A percentile compares a stretch with the other conserved stretches of the same genome.
Evolutionary conservation across 2,329 filamentous ascomycete genomes (phyloP).

Genomic region (Microcyclosporella mali): DNA sequence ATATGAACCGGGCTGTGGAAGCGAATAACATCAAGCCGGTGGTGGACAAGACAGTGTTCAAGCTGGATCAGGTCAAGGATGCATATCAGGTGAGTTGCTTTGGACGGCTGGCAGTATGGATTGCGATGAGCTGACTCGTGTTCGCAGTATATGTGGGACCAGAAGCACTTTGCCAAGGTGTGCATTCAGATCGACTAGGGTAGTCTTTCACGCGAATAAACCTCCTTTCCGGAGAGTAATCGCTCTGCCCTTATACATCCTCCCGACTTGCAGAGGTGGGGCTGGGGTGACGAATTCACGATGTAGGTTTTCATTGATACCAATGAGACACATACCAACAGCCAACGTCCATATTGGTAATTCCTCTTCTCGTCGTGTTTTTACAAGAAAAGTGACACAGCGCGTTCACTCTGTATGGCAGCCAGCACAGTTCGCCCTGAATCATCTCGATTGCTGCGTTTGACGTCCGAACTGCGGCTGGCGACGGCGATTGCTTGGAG

Average conservation of each 20-base stretch:
- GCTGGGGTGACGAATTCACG: not conserved
- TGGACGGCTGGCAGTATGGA: not conserved
- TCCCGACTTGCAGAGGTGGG: not conserved
- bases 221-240: not conserved
- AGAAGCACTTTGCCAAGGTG: slow-evolving; percentile 45
- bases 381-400: not conserved
- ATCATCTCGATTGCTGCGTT: too few relatives aligned
- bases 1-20: slow-evolving; percentile 55
- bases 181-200: slow-evolving; percentile 33
- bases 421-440: too few relatives aligned
- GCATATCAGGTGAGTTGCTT: slow-evolving; percentile 41
- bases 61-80: slow-evolving; percentile 46
- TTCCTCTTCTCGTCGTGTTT: not conserved
- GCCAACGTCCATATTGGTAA: not conserved
- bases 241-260: not conserved
- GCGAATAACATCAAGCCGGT: slow-evolving; percentile 54
- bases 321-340: too few relatives aligned
- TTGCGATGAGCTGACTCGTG: not conserved
- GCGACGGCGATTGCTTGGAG: too few relatives aligned
- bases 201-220: not conserved
- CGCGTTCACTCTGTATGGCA: too few relatives aligned
- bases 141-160: slow-evolving; percentile 30
- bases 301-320: too few relatives aligned
- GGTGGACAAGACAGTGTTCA: slow-evolving; percentile 53
- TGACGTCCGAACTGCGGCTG: too few relatives aligned